Conservation (phyloP, 2,329 filamentous ascomycete species). For the Penicillium griseofulvum region DNA sequence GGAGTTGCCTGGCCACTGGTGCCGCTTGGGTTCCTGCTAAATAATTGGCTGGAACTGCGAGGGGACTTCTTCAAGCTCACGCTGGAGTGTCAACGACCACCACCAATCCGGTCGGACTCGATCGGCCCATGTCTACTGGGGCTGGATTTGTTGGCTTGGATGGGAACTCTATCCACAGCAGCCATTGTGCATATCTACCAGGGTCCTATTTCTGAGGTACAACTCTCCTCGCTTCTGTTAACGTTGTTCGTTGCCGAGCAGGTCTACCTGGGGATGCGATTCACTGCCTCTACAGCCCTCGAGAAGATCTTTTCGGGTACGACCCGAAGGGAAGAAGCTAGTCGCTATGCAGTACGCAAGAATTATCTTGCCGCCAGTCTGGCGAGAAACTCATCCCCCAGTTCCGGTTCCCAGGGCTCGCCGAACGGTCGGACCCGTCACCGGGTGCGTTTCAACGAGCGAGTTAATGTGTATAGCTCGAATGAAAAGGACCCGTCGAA, state of each 20-base stretch:
- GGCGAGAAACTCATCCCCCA: conserved; percentile 6
- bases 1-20: conserved; percentile 95
- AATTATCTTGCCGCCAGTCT: conserved; percentile 59
- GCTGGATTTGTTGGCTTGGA: conserved; percentile 86
- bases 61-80: conserved; percentile 95
- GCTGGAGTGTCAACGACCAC: conserved; percentile 80
- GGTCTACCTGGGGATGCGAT: conserved; percentile 71
- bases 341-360: conserved; percentile 75
- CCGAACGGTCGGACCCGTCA: conserved; percentile 15
- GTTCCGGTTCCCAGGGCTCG: conserved; percentile 10
- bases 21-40: conserved; percentile 80
- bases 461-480: conserved; percentile 32
- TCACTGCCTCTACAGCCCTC: conserved; percentile 67
- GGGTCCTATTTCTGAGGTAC: conserved; percentile 64
- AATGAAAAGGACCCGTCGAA: conserved; percentile 26
- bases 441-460: conserved; percentile 35
- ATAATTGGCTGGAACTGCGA: conserved; percentile 94
- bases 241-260: conserved; percentile 82
- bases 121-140: conserved; percentile 91
- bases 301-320: conserved; percentile 78
- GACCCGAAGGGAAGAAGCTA: conserved; percentile 74
- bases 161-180: conserved; percentile 82
- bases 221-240: conserved; percentile 72
- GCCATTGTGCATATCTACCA: conserved; percentile 88
- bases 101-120: conserved; percentile 84